Conservation (phyloP, 225 moss, liverwort and hornwort species). For the Bryoerythrophyllum caledonicum region DNA sequence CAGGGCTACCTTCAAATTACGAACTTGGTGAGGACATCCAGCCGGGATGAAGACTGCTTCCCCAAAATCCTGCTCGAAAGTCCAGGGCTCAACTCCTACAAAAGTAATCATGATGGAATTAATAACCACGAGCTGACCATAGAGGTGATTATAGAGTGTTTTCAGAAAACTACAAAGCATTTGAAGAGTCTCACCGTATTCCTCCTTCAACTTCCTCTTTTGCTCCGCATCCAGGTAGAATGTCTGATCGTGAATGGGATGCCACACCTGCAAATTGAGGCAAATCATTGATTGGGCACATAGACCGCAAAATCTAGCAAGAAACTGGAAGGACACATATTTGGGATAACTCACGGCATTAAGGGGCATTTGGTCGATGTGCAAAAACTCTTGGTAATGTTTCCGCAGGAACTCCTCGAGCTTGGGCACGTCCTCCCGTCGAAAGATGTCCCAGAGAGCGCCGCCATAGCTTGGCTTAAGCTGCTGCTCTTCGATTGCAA, state of each 20-base stretch:
- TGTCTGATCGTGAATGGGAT: constrained; percentile 68
- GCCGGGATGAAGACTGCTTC: constrained; percentile 98
- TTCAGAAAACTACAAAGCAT: neutral
- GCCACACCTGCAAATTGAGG: constrained; percentile 43
- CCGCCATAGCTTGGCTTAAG: constrained; percentile 51
- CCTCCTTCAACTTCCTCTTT: constrained; percentile 55
- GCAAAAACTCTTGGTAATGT: constrained; percentile 70
- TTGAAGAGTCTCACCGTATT: constrained; percentile 44
- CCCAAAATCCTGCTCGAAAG: constrained; percentile 93
- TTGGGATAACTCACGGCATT: constrained; percentile 36
- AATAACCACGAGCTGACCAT: neutral
- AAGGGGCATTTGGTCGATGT: constrained; percentile 67
- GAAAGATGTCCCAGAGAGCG: constrained; percentile 97
- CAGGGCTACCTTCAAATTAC: constrained; percentile 72
- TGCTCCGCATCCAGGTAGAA: constrained; percentile 52
- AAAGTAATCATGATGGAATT: neutral
- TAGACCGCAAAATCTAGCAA: neutral
- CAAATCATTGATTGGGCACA: neutral
- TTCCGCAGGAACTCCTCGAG: constrained; percentile 71
- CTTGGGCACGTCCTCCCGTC: constrained; percentile 85
- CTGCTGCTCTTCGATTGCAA: neutral
- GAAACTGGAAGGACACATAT: neutral
- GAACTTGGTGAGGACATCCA: constrained; percentile 99
- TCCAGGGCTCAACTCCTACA: constrained; percentile 93
- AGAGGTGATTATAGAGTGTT: neutral